A percentile compares a stretch with the other conserved stretches of the same genome.
Conservation (phyloP, 2,329 filamentous ascomycete genomes). For the Niveomyces coronatus region DNA sequence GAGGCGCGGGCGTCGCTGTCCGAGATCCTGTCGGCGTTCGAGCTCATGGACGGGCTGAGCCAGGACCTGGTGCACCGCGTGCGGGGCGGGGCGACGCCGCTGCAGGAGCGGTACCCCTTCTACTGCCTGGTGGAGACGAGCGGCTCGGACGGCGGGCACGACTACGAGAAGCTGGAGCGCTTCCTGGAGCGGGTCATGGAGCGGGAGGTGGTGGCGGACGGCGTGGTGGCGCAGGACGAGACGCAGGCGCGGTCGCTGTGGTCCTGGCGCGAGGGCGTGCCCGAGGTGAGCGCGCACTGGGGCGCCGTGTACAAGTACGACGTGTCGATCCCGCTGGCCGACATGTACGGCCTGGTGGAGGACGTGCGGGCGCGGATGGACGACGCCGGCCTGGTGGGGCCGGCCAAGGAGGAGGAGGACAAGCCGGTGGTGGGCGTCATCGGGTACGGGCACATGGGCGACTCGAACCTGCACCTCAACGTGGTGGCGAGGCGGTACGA, state of each 20-base stretch:
- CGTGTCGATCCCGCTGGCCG: conserved; percentile 78
- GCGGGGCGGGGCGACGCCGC: conserved; percentile 65
- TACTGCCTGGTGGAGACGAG: conserved; percentile 97
- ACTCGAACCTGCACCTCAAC: conserved; percentile 91
- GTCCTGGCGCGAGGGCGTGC: conserved; percentile 88
- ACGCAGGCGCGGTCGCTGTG: conserved; percentile 80
- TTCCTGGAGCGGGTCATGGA: conserved; percentile 92
- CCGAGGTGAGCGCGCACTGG: conserved; percentile 79
- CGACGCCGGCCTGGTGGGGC: conserved; percentile 67
- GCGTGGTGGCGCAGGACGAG: conserved; percentile 86
- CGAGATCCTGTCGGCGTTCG: conserved; percentile 94
- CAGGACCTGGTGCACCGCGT: conserved; percentile 69
- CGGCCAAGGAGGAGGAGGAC: conserved; percentile 58
- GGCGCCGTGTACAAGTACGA: conserved; percentile 99
- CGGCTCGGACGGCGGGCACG: conserved; percentile 88
- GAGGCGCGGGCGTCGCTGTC: conserved; percentile 84
- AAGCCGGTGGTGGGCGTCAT: conserved; percentile 82
- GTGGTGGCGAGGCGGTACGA: conserved; percentile 75
- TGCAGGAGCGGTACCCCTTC: conserved; percentile 80
- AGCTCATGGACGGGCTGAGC: conserved; percentile 84
- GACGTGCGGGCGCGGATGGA: conserved; percentile 67
- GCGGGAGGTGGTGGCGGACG: conserved; percentile 76
- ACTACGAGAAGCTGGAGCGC: conserved; percentile 77
- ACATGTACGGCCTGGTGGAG: conserved; percentile 83
- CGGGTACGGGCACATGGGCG: conserved; percentile 97